Evolutionary conservation across 371 early-diverging fungal genomes (phyloP).

Genomic region (Syncephalastrum contaminatum): DNA sequence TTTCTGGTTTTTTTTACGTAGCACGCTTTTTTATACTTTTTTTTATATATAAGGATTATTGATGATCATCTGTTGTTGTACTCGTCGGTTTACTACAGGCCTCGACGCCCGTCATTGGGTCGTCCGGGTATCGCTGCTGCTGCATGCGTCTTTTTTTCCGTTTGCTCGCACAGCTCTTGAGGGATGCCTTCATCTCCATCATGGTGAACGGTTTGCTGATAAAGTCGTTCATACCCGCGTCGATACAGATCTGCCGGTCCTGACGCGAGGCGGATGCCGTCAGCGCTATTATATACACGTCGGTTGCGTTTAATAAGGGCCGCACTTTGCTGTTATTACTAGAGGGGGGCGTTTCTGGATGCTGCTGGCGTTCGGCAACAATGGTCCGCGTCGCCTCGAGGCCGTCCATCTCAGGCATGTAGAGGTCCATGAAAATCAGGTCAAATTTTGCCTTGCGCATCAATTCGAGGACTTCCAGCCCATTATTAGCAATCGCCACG

Average conservation of each 20-base stretch:
- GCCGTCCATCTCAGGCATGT: constrained; percentile 57
- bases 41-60: too few relatives aligned
- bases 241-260: constrained; percentile 60
- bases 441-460: constrained; percentile 45
- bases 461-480: constrained; percentile 48
- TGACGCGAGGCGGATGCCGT: constrained; percentile 60
- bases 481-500: constrained; percentile 55
- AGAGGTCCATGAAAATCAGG: constrained; percentile 53
- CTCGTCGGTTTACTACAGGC: too few relatives aligned
- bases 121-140: constrained; percentile 10
- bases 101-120: constrained; percentile 13
- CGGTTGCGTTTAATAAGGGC: constrained; percentile 33
- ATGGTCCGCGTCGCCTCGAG: constrained; percentile 47
- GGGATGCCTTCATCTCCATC: constrained; percentile 51
- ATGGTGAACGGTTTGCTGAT: constrained; percentile 60
- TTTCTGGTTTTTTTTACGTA: too few relatives aligned
- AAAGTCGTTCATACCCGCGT: constrained; percentile 65
- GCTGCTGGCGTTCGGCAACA: constrained; percentile 27
- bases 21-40: too few relatives aligned
- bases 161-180: constrained; percentile 34
- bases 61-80: too few relatives aligned
- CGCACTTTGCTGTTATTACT: constrained; percentile 1
- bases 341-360: neutral
- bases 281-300: constrained; percentile 60
- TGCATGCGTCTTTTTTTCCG: constrained; percentile 26